Conservation (phyloP, 2,329 filamentous ascomycete species). For the Colletotrichum lini region DNA sequence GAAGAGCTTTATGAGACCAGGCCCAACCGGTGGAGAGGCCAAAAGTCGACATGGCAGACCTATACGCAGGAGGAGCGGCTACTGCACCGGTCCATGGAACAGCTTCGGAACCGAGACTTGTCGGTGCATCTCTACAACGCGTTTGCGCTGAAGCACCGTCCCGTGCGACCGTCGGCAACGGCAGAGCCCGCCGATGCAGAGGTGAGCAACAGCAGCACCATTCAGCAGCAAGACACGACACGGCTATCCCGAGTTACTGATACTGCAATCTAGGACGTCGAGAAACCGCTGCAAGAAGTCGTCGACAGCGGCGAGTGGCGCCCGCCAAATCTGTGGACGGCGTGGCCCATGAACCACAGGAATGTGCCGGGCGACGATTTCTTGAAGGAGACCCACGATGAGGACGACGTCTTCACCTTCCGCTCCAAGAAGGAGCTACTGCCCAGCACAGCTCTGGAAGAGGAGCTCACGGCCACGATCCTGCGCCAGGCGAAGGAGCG, state of each 20-base stretch:
- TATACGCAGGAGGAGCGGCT: constrained; percentile 75
- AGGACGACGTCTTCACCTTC: constrained; percentile 67
- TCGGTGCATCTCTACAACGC: constrained; percentile 85
- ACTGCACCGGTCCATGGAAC: constrained; percentile 74
- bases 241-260: background rate
- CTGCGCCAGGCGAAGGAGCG: constrained; percentile 77
- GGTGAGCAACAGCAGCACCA: background rate
- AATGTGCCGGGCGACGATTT: constrained; percentile 73
- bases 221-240: background rate
- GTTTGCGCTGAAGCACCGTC: constrained; percentile 75
- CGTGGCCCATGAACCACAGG: constrained; percentile 81
- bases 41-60: constrained; percentile 75
- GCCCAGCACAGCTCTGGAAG: constrained; percentile 76
- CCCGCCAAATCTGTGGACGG: constrained; percentile 79
- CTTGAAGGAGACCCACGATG: constrained; percentile 60
- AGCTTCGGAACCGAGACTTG: constrained; percentile 76
- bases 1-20: constrained; percentile 65
- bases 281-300: constrained; percentile 22
- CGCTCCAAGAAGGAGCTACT: constrained; percentile 58
- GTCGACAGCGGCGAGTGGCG: constrained; percentile 59
- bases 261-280: constrained; percentile 14
- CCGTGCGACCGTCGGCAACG: constrained; percentile 10
- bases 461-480: constrained; percentile 77
- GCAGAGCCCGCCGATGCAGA: constrained; percentile 3
- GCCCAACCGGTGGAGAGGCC: constrained; percentile 82